These are phyloP conservation scores for Candida sanyaensis DNA, from an alignment of 1,139 yeast species.

Conservation along the genomic window DNA sequence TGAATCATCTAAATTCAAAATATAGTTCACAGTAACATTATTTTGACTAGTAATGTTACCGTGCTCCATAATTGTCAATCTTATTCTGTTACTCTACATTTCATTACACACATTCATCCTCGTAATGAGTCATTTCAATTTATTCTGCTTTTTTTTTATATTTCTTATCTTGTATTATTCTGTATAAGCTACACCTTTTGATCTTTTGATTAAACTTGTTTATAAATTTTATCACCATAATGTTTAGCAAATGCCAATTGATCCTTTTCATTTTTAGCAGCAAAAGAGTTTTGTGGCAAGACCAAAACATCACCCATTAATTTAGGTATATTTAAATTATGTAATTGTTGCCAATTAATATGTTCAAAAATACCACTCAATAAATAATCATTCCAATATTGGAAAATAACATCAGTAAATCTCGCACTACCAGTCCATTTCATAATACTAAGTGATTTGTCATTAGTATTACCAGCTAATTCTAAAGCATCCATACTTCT, in stretches of 20 bases:
- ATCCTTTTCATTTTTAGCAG: constrained; percentile 49
- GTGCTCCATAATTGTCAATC: no score
- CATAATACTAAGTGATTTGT: constrained; percentile 45
- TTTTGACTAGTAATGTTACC: no score
- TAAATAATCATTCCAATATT: constrained; percentile 49
- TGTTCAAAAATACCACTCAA: constrained; percentile 43
- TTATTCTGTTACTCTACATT: no score
- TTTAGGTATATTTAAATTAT: constrained; percentile 42
- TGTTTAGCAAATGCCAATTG: constrained; percentile 87
- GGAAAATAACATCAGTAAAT: constrained; percentile 59
- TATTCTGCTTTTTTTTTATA: not conserved
- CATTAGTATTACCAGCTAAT: constrained; percentile 37
- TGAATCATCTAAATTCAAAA: no score
- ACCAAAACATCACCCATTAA: constrained; percentile 54
- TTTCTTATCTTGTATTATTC: not conserved
- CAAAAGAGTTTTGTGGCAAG: constrained; percentile 80
- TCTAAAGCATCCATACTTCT: constrained; percentile 23
- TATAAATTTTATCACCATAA: constrained; percentile 48
- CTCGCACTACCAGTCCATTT: constrained; percentile 63
- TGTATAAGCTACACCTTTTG: not conserved
- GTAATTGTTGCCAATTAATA: constrained; percentile 50
- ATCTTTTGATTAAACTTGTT: constrained; percentile 25
- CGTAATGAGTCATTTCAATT: no score
- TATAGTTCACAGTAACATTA: no score
- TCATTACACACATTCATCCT: no score